A percentile compares a stretch with the other conserved stretches of the same genome.
These are phyloP conservation scores for Gossypium stocksii DNA, from an alignment of 345 rosid species.

Conservation along the genomic window DNA sequence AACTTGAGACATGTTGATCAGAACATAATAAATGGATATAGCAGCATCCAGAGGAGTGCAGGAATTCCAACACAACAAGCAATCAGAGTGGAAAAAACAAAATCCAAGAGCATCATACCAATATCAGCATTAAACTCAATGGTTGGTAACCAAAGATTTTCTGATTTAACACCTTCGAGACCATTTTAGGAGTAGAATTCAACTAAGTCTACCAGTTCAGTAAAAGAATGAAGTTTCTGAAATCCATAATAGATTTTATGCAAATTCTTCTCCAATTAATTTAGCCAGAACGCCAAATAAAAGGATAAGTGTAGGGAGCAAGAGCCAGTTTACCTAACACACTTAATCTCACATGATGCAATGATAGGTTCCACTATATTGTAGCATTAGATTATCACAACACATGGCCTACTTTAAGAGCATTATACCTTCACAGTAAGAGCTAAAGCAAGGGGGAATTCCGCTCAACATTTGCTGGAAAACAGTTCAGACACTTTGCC, in stretches of 20 bases:
- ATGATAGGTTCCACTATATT: not conserved
- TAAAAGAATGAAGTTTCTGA: not conserved
- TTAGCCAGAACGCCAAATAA: not conserved
- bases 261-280: constrained; percentile 4
- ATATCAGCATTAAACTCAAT: not conserved
- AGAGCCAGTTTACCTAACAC: not conserved
- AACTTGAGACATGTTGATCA: not conserved
- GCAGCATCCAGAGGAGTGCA: not conserved
- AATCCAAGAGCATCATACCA: not conserved
- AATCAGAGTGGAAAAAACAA: not conserved
- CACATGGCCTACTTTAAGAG: not conserved
- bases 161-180: not conserved
- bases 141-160: not conserved
- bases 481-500: not conserved
- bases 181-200: not conserved
- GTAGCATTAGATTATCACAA: not conserved
- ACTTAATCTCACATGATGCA: not conserved
- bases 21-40: not conserved
- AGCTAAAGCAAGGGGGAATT: not conserved
- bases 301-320: not conserved
- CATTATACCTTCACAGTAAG: not conserved
- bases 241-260: not conserved
- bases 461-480: not conserved
- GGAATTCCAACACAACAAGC: not conserved
- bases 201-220: constrained; percentile 5